A percentile compares a stretch with the other conserved stretches of the same genome.
phyloP scores from a whole-genome alignment of 2,329 filamentous ascomycete species.

The Truncatella angustata region DNA sequence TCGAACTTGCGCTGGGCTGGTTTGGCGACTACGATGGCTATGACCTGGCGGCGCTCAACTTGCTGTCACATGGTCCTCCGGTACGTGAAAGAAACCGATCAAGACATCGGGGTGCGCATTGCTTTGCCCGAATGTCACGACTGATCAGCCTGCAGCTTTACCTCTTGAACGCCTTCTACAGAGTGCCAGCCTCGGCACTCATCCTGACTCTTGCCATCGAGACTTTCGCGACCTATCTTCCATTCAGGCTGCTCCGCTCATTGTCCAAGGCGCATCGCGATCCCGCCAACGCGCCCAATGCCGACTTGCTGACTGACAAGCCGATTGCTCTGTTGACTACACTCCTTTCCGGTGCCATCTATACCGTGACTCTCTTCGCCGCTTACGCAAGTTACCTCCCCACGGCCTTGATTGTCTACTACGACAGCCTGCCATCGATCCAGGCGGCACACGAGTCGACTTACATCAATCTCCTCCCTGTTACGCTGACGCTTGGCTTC shows the following conservation, averaged over 20 bases:
- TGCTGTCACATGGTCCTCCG: slow-evolving; percentile 73
- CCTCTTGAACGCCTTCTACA: slow-evolving; percentile 77
- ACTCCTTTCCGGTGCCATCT: slow-evolving; percentile 69
- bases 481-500: slow-evolving; percentile 58
- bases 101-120: too few species aligned
- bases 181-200: slow-evolving; percentile 60
- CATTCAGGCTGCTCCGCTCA: slow-evolving; percentile 72
- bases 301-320: slow-evolving; percentile 63
- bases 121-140: too few species aligned
- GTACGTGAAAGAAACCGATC: slow-evolving; percentile 50
- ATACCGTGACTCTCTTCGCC: slow-evolving; percentile 68
- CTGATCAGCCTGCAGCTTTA: slow-evolving; percentile 51
- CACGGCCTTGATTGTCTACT: slow-evolving; percentile 69
- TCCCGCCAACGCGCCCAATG: slow-evolving; percentile 54
- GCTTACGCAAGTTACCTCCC: slow-evolving; percentile 72
- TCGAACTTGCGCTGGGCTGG: slow-evolving; percentile 73
- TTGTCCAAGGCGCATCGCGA: slow-evolving; percentile 63
- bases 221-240: slow-evolving; percentile 64
- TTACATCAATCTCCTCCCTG: slow-evolving; percentile 59
- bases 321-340: slow-evolving; percentile 63
- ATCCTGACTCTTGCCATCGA: slow-evolving; percentile 65
- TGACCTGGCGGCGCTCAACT: slow-evolving; percentile 62
- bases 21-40: slow-evolving; percentile 70
- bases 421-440: slow-evolving; percentile 68
- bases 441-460: slow-evolving; percentile 64